These are phyloP conservation scores for Botrytis cinerea DNA, from an alignment of 2,329 filamentous ascomycete species.

Conservation along the genomic window DNA sequence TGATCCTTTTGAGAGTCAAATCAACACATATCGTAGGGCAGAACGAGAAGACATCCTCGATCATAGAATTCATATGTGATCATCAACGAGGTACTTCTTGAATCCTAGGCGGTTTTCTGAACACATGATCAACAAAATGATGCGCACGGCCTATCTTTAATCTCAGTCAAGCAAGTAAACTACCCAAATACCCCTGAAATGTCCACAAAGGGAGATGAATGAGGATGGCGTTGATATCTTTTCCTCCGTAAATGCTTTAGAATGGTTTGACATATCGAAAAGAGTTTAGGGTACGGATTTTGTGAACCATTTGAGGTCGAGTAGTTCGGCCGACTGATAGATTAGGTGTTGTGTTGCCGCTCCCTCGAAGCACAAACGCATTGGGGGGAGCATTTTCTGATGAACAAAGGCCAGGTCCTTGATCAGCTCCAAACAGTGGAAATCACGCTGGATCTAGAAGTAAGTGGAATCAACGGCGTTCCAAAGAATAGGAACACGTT, in stretches of 20 bases:
- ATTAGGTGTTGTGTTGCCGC: not conserved
- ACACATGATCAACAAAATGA: slow-evolving; percentile 4
- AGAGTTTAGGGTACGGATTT: not conserved
- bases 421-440: not conserved
- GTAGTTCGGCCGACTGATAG: slow-evolving; percentile 11
- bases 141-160: slow-evolving; percentile 14
- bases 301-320: not conserved
- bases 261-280: not conserved
- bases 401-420: too few species aligned
- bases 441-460: not conserved
- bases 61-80: not conserved
- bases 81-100: not conserved
- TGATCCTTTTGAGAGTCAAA: not conserved
- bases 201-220: not conserved
- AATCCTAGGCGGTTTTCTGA: not conserved
- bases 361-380: not conserved
- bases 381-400: not conserved
- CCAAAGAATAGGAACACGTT: not conserved
- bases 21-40: not conserved
- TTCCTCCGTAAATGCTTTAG: not conserved
- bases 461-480: not conserved
- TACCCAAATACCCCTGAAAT: slow-evolving; percentile 18
- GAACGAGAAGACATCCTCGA: not conserved
- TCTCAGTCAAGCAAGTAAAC: slow-evolving; percentile 5
- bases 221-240: not conserved